Base-by-base conservation (phyloP, 495 filamentous ascomycete species). In the Annulohypoxylon moriforme region DNA sequence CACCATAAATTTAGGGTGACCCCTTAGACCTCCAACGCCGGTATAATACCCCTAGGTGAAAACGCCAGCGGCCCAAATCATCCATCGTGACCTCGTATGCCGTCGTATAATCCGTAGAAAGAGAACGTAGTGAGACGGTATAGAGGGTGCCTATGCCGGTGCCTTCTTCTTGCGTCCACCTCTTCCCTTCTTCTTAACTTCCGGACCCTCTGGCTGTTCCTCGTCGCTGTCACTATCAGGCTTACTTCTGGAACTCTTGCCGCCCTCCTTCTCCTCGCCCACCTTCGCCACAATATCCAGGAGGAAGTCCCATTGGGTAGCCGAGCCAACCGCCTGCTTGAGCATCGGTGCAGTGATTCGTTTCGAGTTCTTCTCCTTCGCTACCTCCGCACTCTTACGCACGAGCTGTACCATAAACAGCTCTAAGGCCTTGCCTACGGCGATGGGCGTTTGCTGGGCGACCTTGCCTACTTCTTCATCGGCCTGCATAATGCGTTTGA, bases 381-480 rank as follows among this genome's bases (percentile, higher is more conserved):
- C 95, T 74, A 94, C 90, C 34, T 91, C 87, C 22, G 94, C 92
- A 46, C 94, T 91, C 80, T 93, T 94, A 33, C 89, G 91, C 50
- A 97, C 94, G 50, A 99, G 86, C 34, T 89, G 88, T 70, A 98
- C 94, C 94, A 98, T 98, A 79, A 99, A 99, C 16, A 99, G 86
- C 82, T 99, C 96, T 3, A 99, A 84, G 22, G 96, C 96, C 82
- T 98, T 98, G 70, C 94, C 93, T 57, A 98, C 94, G 52, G 92
- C 94, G 74, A 96, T 94, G 2, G 94, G 94, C 4, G 94, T 97
- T 22, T 97, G 95, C 81, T 98, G 96, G 7, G 96, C 94, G 3
- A 99, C 96, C 82, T 99, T 99, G 42, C 96, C 96, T 1, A 99
- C 94, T 81, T 99, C 96, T 75, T 99, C 96, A 76, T 99, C 96